Percentiles rank a stretch among this genome's conserved stretches.
These are phyloP conservation scores for Acanthamoeba triangularis DNA, from an alignment of 208 protist species.

Conservation along the genomic window DNA sequence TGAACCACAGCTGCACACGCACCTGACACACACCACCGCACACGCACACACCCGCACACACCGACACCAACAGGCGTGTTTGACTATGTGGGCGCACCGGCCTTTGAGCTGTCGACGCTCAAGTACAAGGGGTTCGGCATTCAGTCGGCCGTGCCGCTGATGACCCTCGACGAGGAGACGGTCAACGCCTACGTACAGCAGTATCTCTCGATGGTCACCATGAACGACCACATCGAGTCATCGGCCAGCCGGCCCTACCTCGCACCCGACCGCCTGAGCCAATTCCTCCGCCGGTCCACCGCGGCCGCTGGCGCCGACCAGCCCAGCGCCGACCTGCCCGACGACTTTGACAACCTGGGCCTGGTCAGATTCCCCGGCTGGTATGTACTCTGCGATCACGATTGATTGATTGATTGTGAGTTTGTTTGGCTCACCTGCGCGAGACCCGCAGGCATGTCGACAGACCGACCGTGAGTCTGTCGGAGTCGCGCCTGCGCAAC, in stretches of 20 bases:
- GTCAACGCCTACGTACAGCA: conserved; percentile 35
- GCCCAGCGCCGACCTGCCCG: background rate
- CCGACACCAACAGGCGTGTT: no score
- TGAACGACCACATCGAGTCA: background rate
- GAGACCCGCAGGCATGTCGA: background rate
- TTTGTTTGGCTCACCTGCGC: no score
- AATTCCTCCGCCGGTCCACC: background rate
- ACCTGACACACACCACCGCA: no score
- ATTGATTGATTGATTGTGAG: no score
- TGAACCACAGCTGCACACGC: no score
- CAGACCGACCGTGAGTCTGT: background rate
- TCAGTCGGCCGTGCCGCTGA: background rate
- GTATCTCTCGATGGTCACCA: background rate
- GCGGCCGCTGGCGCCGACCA: no score
- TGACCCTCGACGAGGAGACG: conserved; percentile 19
- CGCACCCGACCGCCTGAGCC: background rate
- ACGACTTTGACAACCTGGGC: background rate
- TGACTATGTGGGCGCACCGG: background rate
- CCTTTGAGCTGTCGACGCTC: conserved; percentile 8
- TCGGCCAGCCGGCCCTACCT: background rate
- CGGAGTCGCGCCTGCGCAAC: background rate
- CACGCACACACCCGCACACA: no score
- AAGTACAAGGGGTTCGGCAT: background rate
- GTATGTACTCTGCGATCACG: no score
- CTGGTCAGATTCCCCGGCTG: background rate